A percentile compares a stretch with the other conserved stretches of the same genome.
Conservation (phyloP, 2,329 filamentous ascomycete species). For the Alternaria ventricosa region DNA sequence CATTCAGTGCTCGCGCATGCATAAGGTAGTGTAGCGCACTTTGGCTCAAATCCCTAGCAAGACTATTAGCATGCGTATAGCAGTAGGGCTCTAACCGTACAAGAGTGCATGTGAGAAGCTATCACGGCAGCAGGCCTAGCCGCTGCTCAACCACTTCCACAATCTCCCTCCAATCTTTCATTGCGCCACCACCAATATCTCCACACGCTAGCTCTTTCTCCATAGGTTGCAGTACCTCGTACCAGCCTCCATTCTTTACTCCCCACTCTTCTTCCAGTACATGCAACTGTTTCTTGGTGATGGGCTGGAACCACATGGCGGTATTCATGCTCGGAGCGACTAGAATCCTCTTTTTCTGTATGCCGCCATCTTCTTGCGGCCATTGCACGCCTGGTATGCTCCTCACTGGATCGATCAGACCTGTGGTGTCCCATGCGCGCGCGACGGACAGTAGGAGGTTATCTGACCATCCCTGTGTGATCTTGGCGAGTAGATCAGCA, state of each 20-base stretch:
- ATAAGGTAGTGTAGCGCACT: neutral
- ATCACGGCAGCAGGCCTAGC: constrained; percentile 25
- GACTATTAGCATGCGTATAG: neutral
- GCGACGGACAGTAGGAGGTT: constrained; percentile 76
- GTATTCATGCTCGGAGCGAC: constrained; percentile 88
- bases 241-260: constrained; percentile 55
- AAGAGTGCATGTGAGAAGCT: neutral
- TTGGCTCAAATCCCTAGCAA: neutral
- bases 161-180: constrained; percentile 81
- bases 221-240: constrained; percentile 75
- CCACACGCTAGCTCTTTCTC: constrained; percentile 84
- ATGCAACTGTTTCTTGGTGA: constrained; percentile 75
- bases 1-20: neutral
- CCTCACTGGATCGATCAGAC: constrained; percentile 40
- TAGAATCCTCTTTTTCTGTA: constrained; percentile 66
- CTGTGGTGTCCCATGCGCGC: constrained; percentile 81
- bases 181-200: constrained; percentile 80
- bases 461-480: constrained; percentile 78
- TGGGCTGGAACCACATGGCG: constrained; percentile 86
- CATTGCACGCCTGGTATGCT: constrained; percentile 33
- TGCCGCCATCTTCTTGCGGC: constrained; percentile 22
- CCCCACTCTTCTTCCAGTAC: constrained; percentile 80
- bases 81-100: neutral
- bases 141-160: constrained; percentile 66
- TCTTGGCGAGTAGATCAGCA: constrained; percentile 86